Evolutionary conservation across 495 filamentous ascomycete species (phyloP).

Genomic region (Talaromyces adpressus): DNA sequence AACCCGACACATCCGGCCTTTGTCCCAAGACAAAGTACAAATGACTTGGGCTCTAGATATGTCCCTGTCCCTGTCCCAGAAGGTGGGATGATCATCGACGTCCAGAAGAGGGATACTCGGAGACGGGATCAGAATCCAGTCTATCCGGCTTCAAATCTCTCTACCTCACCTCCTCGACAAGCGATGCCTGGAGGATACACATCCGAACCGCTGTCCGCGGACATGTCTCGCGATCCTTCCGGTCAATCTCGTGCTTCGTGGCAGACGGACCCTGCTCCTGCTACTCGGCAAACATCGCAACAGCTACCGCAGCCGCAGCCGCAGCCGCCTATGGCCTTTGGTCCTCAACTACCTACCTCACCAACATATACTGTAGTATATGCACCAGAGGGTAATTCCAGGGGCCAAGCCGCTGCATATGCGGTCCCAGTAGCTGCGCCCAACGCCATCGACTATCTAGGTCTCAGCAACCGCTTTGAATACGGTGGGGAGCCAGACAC

Average conservation of each 20-base stretch:
- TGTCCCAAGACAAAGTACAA: not conserved
- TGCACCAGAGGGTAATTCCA: not conserved
- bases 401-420: not conserved
- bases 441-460: not conserved
- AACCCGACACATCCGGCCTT: not conserved
- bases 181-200: constrained; percentile 14
- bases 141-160: constrained; percentile 38
- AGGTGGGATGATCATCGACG: not conserved
- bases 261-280: constrained; percentile 27
- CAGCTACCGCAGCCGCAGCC: constrained; percentile 12
- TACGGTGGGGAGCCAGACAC: not conserved
- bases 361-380: not conserved
- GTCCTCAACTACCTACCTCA: not conserved
- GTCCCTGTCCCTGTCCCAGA: not conserved
- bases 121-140: constrained; percentile 7
- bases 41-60: not conserved
- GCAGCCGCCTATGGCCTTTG: not conserved
- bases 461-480: not conserved
- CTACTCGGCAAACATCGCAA: constrained; percentile 12
- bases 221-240: constrained; percentile 28
- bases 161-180: constrained; percentile 19
- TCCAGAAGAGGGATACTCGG: not conserved
- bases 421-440: not conserved
- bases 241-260: constrained; percentile 32
- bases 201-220: constrained; percentile 23